Percentiles rank a stretch among this genome's conserved stretches.
phyloP scores from a whole-genome alignment of 768 basidiomycete species.

The Sarcodon aspratus region DNA sequence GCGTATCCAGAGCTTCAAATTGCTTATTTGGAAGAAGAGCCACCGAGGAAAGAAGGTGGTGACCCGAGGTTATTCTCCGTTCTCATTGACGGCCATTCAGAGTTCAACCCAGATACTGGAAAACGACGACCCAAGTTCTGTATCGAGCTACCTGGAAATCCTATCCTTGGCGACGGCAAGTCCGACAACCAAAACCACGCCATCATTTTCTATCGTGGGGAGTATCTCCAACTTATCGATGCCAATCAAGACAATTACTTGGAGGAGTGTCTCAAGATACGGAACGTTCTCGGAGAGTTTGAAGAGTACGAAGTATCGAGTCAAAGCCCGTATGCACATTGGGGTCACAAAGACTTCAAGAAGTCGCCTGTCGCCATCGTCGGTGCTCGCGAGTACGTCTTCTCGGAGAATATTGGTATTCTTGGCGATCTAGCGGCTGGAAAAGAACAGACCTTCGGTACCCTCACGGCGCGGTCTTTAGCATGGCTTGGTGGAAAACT shows the following conservation, averaged over 20 bases:
- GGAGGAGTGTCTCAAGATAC: conserved; percentile 98
- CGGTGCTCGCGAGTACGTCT: conserved; percentile 98
- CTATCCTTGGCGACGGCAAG: conserved; percentile 97
- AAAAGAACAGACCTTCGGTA: conserved; percentile 99
- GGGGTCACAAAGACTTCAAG: conserved; percentile 82
- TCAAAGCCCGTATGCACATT: conserved; percentile 88
- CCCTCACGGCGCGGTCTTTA: conserved; percentile 88
- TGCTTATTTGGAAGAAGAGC: conserved; percentile 96
- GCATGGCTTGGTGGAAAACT: conserved; percentile 98
- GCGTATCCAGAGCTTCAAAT: conserved; percentile 99
- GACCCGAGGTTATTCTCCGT: conserved; percentile 93
- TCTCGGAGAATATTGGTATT: conserved; percentile 99
- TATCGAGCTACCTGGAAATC: conserved; percentile 96
- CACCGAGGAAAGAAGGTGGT: conserved; percentile 86
- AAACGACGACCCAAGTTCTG: conserved; percentile 93
- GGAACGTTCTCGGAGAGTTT: conserved; percentile 96
- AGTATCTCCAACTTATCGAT: conserved; percentile 98
- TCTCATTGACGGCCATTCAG: conserved; percentile 95
- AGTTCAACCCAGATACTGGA: conserved; percentile 83
- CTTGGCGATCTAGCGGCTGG: conserved; percentile 97
- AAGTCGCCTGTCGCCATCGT: conserved; percentile 90
- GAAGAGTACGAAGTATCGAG: conserved; percentile 82
- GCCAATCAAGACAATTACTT: conserved; percentile 99
- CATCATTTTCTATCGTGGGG: conserved; percentile 98
- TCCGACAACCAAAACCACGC: conserved; percentile 99